Conservation (phyloP, 805 yeast species). For the Nematodospora valgi region DNA sequence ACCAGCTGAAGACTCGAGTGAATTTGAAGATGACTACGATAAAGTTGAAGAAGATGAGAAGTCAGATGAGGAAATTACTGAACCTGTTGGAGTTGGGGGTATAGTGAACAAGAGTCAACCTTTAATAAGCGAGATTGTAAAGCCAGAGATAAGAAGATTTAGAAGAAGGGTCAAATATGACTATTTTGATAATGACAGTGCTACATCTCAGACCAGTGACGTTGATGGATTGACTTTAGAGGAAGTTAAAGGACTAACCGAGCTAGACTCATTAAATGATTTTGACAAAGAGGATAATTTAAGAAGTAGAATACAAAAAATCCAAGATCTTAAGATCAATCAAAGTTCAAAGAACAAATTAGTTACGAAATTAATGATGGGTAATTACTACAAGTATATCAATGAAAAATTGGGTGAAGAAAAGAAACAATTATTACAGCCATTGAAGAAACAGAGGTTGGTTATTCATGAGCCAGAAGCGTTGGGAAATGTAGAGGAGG, state of each 20-base stretch:
- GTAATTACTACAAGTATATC: conserved; percentile 53
- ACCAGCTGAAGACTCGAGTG: conserved; percentile 46
- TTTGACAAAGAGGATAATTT: conserved; percentile 36
- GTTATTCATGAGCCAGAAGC: conserved; percentile 12
- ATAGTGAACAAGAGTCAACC: conserved; percentile 49
- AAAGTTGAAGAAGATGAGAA: conserved; percentile 2
- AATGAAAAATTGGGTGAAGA: conserved; percentile 25
- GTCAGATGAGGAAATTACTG: conserved; percentile 27
- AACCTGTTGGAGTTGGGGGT: conserved; percentile 53
- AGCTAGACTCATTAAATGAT: conserved; percentile 33
- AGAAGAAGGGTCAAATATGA: conserved; percentile 12
- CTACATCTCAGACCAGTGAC: conserved; percentile 18
- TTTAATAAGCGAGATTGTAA: conserved; percentile 48
- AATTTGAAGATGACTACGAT: conserved; percentile 21
- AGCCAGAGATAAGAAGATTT: conserved; percentile 32
- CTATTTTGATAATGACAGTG: conserved; percentile 10
- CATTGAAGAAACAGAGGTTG: conserved; percentile 15
- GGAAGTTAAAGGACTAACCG: conserved; percentile 34
- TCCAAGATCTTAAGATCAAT: conserved; percentile 35
- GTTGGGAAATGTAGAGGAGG: conserved; percentile 6
- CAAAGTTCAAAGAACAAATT: conserved; percentile 46
- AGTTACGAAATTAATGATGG: conserved; percentile 67
- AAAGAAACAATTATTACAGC: conserved; percentile 12
- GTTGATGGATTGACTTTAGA: conserved; percentile 33
- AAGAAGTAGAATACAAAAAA: conserved; percentile 47